These are phyloP conservation scores for Curvularia sp. DNA, from an alignment of 2,329 filamentous ascomycete species.

Conservation along the genomic window DNA sequence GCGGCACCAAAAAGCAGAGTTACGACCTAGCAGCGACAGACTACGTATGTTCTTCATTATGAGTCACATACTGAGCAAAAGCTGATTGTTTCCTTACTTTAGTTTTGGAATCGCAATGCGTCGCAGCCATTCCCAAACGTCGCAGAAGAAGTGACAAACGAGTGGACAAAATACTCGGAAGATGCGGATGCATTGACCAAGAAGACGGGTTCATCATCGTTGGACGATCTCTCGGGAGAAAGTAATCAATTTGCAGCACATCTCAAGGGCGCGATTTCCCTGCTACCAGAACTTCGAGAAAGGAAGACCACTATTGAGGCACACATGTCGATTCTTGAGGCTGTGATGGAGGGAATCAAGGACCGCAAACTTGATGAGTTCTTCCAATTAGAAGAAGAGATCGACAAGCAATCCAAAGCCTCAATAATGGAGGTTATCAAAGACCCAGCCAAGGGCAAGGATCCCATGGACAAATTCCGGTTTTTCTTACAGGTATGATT, in stretches of 20 bases:
- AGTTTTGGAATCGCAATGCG: conserved; percentile 92
- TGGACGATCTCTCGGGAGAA: conserved; percentile 92
- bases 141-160: conserved; percentile 92
- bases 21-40: conserved; percentile 91
- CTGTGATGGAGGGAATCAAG: conserved; percentile 16
- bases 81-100: background rate
- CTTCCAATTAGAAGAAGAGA: conserved; percentile 93
- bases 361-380: conserved; percentile 92
- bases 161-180: conserved; percentile 93
- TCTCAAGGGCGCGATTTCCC: conserved; percentile 91
- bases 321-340: conserved; percentile 96
- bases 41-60: conserved; percentile 57
- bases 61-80: background rate
- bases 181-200: conserved; percentile 93
- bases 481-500: conserved; percentile 64
- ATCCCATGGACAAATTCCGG: conserved; percentile 87
- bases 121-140: conserved; percentile 53
- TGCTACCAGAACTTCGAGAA: conserved; percentile 89
- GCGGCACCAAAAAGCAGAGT: conserved; percentile 80
- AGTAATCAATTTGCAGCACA: conserved; percentile 89
- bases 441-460: conserved; percentile 79
- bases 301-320: conserved; percentile 74
- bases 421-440: conserved; percentile 75
- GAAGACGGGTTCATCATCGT: conserved; percentile 89
- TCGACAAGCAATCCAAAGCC: conserved; percentile 85